Base-by-base conservation (phyloP, 2,329 filamentous ascomycete genomes). In the Xylaria sp. region DNA sequence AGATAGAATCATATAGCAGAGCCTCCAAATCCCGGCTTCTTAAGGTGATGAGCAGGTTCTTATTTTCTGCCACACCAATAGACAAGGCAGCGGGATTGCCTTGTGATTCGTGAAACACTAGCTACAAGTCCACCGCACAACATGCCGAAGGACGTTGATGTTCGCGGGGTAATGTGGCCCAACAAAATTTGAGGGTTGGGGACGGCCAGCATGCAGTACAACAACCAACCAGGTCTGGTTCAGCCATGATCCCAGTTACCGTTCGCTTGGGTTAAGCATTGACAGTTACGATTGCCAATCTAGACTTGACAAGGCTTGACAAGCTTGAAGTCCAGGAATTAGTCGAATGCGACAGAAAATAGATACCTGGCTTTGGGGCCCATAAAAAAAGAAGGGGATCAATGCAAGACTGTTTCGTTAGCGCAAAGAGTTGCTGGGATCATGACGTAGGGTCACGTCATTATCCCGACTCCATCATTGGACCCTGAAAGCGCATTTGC, bases 371-470 rank as follows among this genome's bases (percentile, higher is more conserved):
- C 33, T 56, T 53, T 13, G 26, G 33, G 63, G n/a, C 42, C 57
- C 66, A 66, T 36, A 23, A 15, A 63, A 46, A 57, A 58, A 31
- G 20, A 6, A 33, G 6, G 23, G 49, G 57, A 36, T 38, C 31
- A 13, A 44, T 31, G 40, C 59, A 61, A 57, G 56, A 65, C 56
- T 20, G 49, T 46, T 53, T 42, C 42, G 20, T 56, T 62, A 59
- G 64, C 31, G 44, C 20, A 61, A 36, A 31, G 26, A 57, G 13
- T 13, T 54, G 20, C 65, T 23, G n/a, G 57, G 57, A 65, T 48
- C 5, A 65, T 70, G 68, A 70, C 68, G 68, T 70, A 56, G 23
- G 4, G 17, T 6, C 56, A 70, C 68, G 68, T 70, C 68, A 70
- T 70, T 5, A 42, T 49, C 56, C 42, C n/a, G 36, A 13, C 58